Evolutionary conservation across 163 green algal species (phyloP).

Genomic region (Picocystis sp.): DNA sequence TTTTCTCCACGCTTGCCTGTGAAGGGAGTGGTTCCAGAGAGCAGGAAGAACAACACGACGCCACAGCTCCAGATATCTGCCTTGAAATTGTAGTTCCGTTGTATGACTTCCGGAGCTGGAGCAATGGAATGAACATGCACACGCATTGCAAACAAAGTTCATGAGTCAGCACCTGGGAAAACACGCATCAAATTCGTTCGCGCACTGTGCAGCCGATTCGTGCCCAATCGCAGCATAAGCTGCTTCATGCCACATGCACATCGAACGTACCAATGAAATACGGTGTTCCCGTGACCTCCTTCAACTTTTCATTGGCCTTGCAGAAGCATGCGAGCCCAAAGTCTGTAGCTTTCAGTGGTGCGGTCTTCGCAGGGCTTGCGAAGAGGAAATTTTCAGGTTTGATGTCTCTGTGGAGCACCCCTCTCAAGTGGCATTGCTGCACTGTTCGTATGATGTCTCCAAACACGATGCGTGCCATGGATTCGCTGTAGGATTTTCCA

Average conservation of each 20-base stretch:
- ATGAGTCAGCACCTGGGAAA: too few relatives aligned
- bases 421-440: background rate
- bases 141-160: too few relatives aligned
- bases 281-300: slow-evolving; percentile 6
- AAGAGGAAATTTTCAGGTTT: too few relatives aligned
- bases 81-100: slow-evolving; percentile 44
- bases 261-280: slow-evolving; percentile 3
- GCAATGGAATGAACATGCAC: too few relatives aligned
- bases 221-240: too few relatives aligned
- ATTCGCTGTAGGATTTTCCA: too few relatives aligned
- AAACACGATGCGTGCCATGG: too few relatives aligned
- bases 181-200: too few relatives aligned
- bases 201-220: too few relatives aligned
- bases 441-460: background rate
- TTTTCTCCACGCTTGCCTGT: background rate
- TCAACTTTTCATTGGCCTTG: background rate
- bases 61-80: slow-evolving; percentile 18
- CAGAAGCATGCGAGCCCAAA: slow-evolving; percentile 20
- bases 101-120: slow-evolving; percentile 18
- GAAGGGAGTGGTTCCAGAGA: slow-evolving; percentile 6
- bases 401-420: too few relatives aligned
- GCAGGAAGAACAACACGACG: slow-evolving; percentile 7
- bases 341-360: slow-evolving; percentile 12
- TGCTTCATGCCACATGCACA: too few relatives aligned
- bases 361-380: too few relatives aligned